Evolutionary conservation across 768 basidiomycete genomes (phyloP).

Genomic region (Mycena kentingensis): DNA sequence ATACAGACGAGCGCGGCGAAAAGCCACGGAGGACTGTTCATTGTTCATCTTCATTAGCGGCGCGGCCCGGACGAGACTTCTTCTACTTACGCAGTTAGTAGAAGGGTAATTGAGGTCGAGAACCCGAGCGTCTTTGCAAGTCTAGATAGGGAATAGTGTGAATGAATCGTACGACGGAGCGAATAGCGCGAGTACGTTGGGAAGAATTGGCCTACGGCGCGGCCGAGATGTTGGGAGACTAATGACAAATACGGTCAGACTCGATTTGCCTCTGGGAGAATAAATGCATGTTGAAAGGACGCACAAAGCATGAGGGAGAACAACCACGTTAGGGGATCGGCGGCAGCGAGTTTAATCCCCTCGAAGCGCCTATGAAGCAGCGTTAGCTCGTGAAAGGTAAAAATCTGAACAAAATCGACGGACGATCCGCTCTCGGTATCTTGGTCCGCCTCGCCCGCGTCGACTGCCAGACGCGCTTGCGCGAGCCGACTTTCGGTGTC

Average conservation of each 20-base stretch:
- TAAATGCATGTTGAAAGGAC: not conserved
- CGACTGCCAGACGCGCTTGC: slow-evolving; percentile 48
- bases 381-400: not conserved
- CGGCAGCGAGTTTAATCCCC: slow-evolving; percentile 41
- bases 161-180: not conserved
- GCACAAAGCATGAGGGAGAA: slow-evolving; percentile 42
- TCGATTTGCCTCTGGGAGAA: not conserved
- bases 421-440: slow-evolving; percentile 44
- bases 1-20: slow-evolving; percentile 38
- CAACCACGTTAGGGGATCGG: slow-evolving; percentile 42
- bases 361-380: slow-evolving; percentile 31
- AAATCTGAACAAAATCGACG: slow-evolving; percentile 18
- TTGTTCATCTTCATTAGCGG: no score
- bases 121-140: slow-evolving; percentile 48
- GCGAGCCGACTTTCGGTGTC: slow-evolving; percentile 43
- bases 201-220: slow-evolving; percentile 48
- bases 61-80: not conserved
- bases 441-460: slow-evolving; percentile 48
- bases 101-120: slow-evolving; percentile 42
- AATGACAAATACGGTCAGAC: slow-evolving; percentile 23
- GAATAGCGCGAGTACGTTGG: slow-evolving; percentile 39
- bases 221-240: slow-evolving; percentile 35
- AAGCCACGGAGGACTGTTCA: slow-evolving; percentile 48
- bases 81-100: slow-evolving; percentile 45
- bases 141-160: slow-evolving; percentile 21